These are phyloP conservation scores for Penicillium sp. DNA, from an alignment of 2,329 filamentous ascomycete genomes.

Conservation along the genomic window DNA sequence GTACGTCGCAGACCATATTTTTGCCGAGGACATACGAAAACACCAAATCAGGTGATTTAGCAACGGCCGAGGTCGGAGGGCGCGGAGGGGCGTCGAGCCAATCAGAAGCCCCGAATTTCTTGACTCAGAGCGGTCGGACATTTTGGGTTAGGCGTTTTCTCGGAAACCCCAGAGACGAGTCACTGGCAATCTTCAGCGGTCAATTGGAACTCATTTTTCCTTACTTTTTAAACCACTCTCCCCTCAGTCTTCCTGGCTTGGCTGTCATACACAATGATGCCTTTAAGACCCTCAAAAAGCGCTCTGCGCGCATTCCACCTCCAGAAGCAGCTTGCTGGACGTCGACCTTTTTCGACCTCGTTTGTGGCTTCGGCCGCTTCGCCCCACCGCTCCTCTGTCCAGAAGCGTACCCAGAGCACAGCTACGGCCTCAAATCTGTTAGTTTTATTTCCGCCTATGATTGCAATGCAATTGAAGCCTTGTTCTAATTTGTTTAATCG, in stretches of 20 bases:
- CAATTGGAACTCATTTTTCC: slow-evolving; percentile 26
- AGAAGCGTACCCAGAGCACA: slow-evolving; percentile 50
- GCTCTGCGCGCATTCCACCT: slow-evolving; percentile 49
- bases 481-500: slow-evolving; percentile 1
- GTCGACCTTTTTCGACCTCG: slow-evolving; percentile 48
- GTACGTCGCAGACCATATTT: background rate
- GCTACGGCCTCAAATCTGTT: slow-evolving; percentile 56
- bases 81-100: slow-evolving; percentile 21
- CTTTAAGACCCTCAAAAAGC: slow-evolving; percentile 51
- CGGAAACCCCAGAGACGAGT: slow-evolving; percentile 22
- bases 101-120: slow-evolving; percentile 28
- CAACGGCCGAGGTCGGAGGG: slow-evolving; percentile 34
- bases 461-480: slow-evolving; percentile 17
- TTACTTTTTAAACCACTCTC: slow-evolving; percentile 20
- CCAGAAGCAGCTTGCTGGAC: slow-evolving; percentile 40
- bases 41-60: slow-evolving; percentile 18
- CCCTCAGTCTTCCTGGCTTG: slow-evolving; percentile 31
- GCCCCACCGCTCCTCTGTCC: slow-evolving; percentile 46
- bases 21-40: slow-evolving; percentile 12
- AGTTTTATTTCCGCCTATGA: slow-evolving; percentile 33
- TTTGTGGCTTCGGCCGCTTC: slow-evolving; percentile 47
- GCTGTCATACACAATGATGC: slow-evolving; percentile 49
- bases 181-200: slow-evolving; percentile 22
- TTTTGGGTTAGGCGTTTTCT: slow-evolving; percentile 25
- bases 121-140: slow-evolving; percentile 25